Base-by-base conservation (phyloP, 164 flowering plant genomes). In the Amborella trichopoda region DNA sequence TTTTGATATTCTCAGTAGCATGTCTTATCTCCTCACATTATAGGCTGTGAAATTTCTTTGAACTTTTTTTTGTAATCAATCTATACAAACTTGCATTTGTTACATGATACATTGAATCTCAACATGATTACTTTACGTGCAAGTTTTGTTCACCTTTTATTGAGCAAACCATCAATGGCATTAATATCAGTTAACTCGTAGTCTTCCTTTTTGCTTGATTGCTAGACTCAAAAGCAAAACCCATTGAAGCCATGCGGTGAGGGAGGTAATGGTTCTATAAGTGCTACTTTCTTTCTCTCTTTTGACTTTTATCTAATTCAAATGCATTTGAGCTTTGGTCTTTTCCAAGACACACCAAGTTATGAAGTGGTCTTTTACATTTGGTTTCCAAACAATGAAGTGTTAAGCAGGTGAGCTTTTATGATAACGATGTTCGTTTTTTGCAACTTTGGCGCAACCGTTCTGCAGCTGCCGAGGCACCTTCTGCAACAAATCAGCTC, bases 381-480 rank as follows among this genome's bases (percentile, higher is more conserved):
- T 6, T 37, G 17, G 10, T 37, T 8, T 8, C 5, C 41, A 10
- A 37, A n/a, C 16, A 30, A 37, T 67, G 17, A 70, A 83, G 99
- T 73, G 96, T 91, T 33, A 87, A 87, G 76, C 99, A 91, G 90
- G 96, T 91, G 36, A 74, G 54, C 62, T 91, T 91, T 65, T 87
- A 73, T 60, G 96, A 87, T 52, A 96, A 91, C 50, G 96, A 91
- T 64, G 99, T 82, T 14, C 81, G 82, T 18, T 91, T 70, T 77
- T 87, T 96, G 99, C 93, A 84, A 78, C 88, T 76, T 30, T 84
- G 91, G 88, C 72, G 78, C 20, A 84, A 84, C 46, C 94, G 95
- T 2, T 67, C 85, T 67, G 86, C 99, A 43, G 99, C 96, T 54
- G 95, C 95, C 30, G 96, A 91, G 68, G 77, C 91, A 62, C 95